Percentiles rank a stretch among this genome's conserved stretches.
Evolutionary conservation across 164 flowering plant genomes (phyloP).

Genomic region (Santalum album): DNA sequence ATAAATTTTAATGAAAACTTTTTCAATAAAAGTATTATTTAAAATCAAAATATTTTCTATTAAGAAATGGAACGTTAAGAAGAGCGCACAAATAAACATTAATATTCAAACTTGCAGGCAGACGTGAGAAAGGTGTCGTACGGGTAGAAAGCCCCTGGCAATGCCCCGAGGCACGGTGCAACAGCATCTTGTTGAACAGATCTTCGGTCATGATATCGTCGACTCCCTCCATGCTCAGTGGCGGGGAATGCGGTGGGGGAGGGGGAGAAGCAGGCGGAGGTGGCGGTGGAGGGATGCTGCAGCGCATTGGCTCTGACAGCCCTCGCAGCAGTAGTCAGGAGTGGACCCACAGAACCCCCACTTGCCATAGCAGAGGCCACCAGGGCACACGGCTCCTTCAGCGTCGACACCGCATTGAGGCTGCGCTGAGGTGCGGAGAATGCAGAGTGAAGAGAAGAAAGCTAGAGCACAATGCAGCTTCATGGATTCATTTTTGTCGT

Average conservation of each 20-base stretch:
- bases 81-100: too few relatives aligned
- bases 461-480: too few relatives aligned
- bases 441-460: too few relatives aligned
- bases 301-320: slow-evolving; percentile 1
- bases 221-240: background rate
- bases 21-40: too few relatives aligned
- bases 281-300: background rate
- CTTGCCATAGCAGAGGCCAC: background rate
- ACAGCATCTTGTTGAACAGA: background rate
- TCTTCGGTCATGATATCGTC: background rate
- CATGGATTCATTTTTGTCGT: too few relatives aligned
- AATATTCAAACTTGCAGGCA: background rate
- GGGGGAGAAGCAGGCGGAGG: background rate
- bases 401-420: too few relatives aligned
- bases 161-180: background rate
- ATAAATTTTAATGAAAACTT: too few relatives aligned
- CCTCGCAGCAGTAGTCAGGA: background rate
- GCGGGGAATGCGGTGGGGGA: background rate
- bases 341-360: background rate
- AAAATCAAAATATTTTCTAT: too few relatives aligned
- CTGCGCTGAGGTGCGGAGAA: too few relatives aligned
- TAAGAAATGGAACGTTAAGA: too few relatives aligned
- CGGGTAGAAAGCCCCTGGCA: background rate
- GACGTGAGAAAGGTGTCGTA: background rate
- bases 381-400: background rate